phyloP scores from a whole-genome alignment of 495 filamentous ascomycete genomes.

The Penicillium tannophilum region DNA sequence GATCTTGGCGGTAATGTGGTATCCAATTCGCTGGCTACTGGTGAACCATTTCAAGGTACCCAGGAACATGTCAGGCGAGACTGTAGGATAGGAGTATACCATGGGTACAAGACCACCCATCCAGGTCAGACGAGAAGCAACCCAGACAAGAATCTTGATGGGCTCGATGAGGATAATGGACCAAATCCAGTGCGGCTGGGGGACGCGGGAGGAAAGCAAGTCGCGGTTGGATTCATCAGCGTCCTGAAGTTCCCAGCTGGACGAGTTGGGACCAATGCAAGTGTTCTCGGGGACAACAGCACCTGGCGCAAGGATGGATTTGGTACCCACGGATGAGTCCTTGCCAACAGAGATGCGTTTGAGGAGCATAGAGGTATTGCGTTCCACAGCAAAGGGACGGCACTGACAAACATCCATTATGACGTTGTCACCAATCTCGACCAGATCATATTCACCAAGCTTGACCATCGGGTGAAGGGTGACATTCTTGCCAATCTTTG shows the following conservation, averaged over 20 bases:
- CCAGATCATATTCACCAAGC: slow-evolving; percentile 49
- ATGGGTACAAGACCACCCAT: slow-evolving; percentile 41
- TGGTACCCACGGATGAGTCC: slow-evolving; percentile 37
- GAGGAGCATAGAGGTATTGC: slow-evolving; percentile 49
- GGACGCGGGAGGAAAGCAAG: slow-evolving; percentile 28
- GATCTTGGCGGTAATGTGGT: slow-evolving; percentile 39
- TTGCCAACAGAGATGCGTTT: slow-evolving; percentile 42
- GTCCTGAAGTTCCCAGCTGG: slow-evolving; percentile 45
- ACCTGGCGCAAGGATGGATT: slow-evolving; percentile 45
- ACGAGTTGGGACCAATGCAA: slow-evolving; percentile 51
- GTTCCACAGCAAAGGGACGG: slow-evolving; percentile 48
- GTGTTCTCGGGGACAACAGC: slow-evolving; percentile 37
- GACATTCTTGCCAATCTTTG: slow-evolving; percentile 43
- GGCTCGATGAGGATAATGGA: slow-evolving; percentile 31
- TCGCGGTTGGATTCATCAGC: slow-evolving; percentile 41
- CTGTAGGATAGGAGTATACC: slow-evolving; percentile 24
- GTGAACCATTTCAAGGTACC: slow-evolving; percentile 43
- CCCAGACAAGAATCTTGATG: slow-evolving; percentile 26
- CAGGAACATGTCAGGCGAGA: slow-evolving; percentile 24
- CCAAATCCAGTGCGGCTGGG: slow-evolving; percentile 38
- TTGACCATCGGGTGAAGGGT: slow-evolving; percentile 29
- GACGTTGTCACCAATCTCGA: slow-evolving; percentile 45
- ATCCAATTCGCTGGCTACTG: slow-evolving; percentile 34
- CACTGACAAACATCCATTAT: slow-evolving; percentile 36
- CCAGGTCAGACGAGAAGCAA: slow-evolving; percentile 40